Evolutionary conservation across 228 moss, liverwort and hornwort genomes (phyloP), one percentile per base, ranked within the genome.

Genomic region (Sphagnum fallax): DNA sequence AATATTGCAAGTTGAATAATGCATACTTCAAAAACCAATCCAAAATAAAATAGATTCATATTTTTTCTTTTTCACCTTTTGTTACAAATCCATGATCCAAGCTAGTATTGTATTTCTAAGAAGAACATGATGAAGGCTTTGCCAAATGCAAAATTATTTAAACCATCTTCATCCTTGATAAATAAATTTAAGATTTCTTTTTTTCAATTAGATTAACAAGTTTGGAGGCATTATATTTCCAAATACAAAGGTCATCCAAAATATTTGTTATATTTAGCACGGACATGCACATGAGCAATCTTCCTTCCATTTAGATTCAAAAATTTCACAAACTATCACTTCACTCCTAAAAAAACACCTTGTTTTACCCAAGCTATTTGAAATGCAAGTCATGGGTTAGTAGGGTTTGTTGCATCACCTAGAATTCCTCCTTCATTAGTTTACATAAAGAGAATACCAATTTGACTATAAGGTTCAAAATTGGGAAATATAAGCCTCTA

Each of bases 201-300:
- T 86, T 92, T 70, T 90, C 92, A 53, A 92, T 74, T 16, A 92
- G 75, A 52, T 83, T 81, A 69, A 83, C 80, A 71, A 95, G 74
- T 68, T 87, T 90, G 51, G 76, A 78, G 55, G 79, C 75, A 69
- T 82, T 84, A 51, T 89, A 90, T 67, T n/a, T 89, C 73, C 62
- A 84, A 58, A 70, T 81, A 84, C 48, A 95, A 78, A 6, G 90
- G 84, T 59, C 83, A 80, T 62, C 87, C 89, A 64, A 79, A 95
- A 63, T 82, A 71, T 69, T 88, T 93, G 11, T 75, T 78, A 52
- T 96, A 96, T 75, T 92, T 91, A 6, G 77, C 81, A 60, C 88
- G 91, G 65, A 96, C 88, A 59, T 89, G 86, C 7, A 77, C 76
- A 16, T 89, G 83, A 76, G 82, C 88, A 83, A 96, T 76, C 76